phyloP scores from a whole-genome alignment of 208 protist species.

The Trypanosoma rangeli region DNA sequence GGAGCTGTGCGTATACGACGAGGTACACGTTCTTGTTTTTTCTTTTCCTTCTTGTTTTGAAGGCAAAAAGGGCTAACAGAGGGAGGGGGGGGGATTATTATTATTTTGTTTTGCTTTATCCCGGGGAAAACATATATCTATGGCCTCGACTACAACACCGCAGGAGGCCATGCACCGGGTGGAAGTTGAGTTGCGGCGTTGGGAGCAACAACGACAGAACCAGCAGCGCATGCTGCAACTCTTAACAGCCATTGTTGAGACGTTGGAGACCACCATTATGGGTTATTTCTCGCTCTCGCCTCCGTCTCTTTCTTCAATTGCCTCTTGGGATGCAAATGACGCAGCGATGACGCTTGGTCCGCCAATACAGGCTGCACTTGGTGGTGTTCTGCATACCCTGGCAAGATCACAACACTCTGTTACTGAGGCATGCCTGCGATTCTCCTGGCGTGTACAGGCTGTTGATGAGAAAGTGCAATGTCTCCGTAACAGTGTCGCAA shows the following conservation, averaged over 20 bases:
- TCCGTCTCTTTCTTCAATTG: background rate
- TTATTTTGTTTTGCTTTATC: background rate
- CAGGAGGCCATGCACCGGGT: constrained; percentile 13
- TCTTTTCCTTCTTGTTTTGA: background rate
- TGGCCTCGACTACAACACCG: background rate
- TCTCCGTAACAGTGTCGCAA: background rate
- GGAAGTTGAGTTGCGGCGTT: constrained; percentile 3
- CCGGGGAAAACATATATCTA: background rate
- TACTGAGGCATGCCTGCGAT: background rate
- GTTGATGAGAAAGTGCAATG: constrained; percentile 1
- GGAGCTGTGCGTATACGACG: too few relatives aligned
- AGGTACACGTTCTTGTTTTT: too few relatives aligned
- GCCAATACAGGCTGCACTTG: background rate
- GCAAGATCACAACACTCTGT: constrained; percentile 2
- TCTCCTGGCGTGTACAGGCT: constrained; percentile 3
- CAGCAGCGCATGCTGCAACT: constrained; percentile 4
- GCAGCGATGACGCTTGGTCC: background rate
- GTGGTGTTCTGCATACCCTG: constrained; percentile 3
- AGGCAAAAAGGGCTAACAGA: background rate
- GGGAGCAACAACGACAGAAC: constrained; percentile 6
- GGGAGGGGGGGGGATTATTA: background rate
- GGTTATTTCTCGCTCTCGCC: background rate
- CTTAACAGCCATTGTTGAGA: constrained; percentile 13
- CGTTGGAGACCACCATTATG: constrained; percentile 19
- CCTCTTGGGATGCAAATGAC: background rate